phyloP scores from a whole-genome alignment of 768 basidiomycete species.

The Lentinula boryana region DNA sequence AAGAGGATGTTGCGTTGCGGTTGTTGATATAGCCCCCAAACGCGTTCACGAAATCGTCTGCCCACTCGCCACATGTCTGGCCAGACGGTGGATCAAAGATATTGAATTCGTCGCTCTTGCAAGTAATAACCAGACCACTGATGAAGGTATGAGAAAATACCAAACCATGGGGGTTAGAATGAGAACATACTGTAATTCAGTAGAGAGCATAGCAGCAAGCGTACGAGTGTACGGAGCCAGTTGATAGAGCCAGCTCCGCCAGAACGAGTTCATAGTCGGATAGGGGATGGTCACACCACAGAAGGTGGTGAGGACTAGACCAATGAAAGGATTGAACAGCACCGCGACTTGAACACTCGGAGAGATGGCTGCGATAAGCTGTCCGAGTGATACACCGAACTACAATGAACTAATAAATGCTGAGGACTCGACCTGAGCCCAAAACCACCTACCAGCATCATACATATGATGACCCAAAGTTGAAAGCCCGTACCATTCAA shows the following conservation, averaged over 20 bases:
- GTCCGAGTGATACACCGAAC: conserved; percentile 69
- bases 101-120: conserved; percentile 64
- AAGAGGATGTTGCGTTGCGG: conserved; percentile 47
- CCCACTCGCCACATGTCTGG: conserved; percentile 71
- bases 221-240: conserved; percentile 66
- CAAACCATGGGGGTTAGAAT: neutral
- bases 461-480: conserved; percentile 62
- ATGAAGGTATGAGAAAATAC: neutral
- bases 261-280: conserved; percentile 57
- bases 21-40: conserved; percentile 77
- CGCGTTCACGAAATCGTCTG: conserved; percentile 50
- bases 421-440: neutral
- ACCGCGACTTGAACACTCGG: conserved; percentile 77
- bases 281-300: conserved; percentile 79
- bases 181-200: conserved; percentile 61
- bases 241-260: conserved; percentile 76
- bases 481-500: conserved; percentile 65
- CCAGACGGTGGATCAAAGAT: conserved; percentile 68
- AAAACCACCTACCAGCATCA: conserved; percentile 33
- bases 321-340: conserved; percentile 73
- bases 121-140: conserved; percentile 58
- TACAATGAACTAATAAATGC: conserved; percentile 13
- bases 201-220: conserved; percentile 68
- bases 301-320: conserved; percentile 61
- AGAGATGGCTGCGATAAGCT: conserved; percentile 68